These are phyloP conservation scores for Aspergillus ibericus DNA, from an alignment of 2,329 filamentous ascomycete species.

Conservation along the genomic window DNA sequence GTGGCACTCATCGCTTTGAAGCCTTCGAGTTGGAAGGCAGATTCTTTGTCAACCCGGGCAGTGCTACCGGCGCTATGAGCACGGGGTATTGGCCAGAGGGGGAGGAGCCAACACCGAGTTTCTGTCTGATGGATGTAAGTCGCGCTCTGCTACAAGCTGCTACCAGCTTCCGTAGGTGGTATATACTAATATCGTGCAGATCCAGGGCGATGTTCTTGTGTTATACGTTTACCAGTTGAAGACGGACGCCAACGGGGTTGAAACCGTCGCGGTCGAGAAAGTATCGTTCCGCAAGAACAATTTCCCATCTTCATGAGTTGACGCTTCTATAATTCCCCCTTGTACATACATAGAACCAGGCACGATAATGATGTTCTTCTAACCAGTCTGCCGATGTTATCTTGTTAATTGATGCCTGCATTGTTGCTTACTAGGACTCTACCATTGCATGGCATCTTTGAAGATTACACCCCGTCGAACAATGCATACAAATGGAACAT, in stretches of 20 bases:
- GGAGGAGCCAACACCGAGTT: constrained; percentile 80
- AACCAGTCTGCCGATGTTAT: neutral
- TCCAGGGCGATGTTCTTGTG: constrained; percentile 93
- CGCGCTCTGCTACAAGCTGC: neutral
- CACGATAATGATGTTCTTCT: constrained; percentile 18
- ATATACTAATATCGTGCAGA: constrained; percentile 52
- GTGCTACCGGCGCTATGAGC: constrained; percentile 65
- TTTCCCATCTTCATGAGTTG: constrained; percentile 55
- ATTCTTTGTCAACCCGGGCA: constrained; percentile 70
- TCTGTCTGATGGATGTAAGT: constrained; percentile 97
- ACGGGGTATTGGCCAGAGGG: constrained; percentile 59
- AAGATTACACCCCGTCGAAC: too few species aligned
- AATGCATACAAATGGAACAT: too few species aligned
- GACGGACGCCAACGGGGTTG: constrained; percentile 72
- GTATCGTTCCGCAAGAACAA: constrained; percentile 80
- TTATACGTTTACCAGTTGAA: constrained; percentile 89
- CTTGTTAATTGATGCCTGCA: neutral
- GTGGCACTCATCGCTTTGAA: constrained; percentile 68
- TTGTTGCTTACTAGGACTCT: neutral
- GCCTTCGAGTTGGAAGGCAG: constrained; percentile 71
- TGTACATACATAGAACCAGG: constrained; percentile 34
- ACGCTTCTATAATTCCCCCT: constrained; percentile 17
- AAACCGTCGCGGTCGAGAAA: constrained; percentile 82
- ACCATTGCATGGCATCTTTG: neutral
- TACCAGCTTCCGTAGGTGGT: neutral